Conservation (phyloP, 1,284 basidiomycete genomes). For the Amylostereum chailletii region DNA sequence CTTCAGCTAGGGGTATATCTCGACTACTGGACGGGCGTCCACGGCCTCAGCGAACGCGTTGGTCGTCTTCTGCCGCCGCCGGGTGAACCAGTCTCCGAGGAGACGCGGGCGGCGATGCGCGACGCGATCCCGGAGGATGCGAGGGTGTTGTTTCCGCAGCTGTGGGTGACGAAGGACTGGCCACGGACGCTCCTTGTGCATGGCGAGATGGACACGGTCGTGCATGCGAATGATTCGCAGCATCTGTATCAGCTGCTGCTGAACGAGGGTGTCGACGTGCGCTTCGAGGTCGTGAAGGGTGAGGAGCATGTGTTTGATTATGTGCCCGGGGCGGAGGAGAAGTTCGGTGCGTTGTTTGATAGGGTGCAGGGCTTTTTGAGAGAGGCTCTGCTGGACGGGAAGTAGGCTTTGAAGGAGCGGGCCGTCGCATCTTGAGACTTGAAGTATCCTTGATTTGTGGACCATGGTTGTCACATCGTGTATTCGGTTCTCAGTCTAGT, state of each 20-base stretch:
- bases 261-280: constrained; percentile 27
- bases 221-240: constrained; percentile 37
- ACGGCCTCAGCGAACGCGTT: constrained; percentile 37
- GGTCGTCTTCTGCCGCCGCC: constrained; percentile 16
- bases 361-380: too few relatives aligned
- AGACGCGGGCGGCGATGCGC: constrained; percentile 4
- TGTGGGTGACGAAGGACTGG: constrained; percentile 33
- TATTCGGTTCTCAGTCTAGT: too few relatives aligned
- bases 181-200: constrained; percentile 49
- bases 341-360: constrained; percentile 12
- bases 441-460: too few relatives aligned
- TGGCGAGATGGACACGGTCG: constrained; percentile 46
- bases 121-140: constrained; percentile 29
- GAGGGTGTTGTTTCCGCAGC: constrained; percentile 43
- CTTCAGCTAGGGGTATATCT: constrained; percentile 49
- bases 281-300: constrained; percentile 34
- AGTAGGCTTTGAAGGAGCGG: too few relatives aligned
- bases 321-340: constrained; percentile 29
- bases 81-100: not conserved
- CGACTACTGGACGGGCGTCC: constrained; percentile 53
- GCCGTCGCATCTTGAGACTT: too few relatives aligned
- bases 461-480: too few relatives aligned
- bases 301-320: constrained; percentile 54
- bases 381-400: too few relatives aligned
- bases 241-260: constrained; percentile 30